Conservation (phyloP, 371 early-diverging fungal species). For the Rhizopus sp. region DNA sequence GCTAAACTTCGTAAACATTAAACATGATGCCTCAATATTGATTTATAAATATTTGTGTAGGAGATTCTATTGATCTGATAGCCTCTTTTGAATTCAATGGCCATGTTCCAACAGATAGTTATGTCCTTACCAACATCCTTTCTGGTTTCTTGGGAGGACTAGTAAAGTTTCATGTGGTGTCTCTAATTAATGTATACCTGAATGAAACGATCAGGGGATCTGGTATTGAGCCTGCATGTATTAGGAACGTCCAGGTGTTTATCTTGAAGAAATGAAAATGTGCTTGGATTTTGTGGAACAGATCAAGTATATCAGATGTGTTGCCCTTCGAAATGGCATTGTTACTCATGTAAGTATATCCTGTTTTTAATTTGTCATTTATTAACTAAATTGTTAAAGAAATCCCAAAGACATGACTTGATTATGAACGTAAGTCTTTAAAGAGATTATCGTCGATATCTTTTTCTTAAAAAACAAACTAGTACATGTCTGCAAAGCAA, state of each 20-base stretch:
- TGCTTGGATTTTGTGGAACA: background rate
- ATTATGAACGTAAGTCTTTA: background rate
- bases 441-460: background rate
- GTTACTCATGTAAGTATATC: background rate
- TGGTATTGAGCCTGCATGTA: background rate
- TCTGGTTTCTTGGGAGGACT: background rate
- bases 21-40: background rate
- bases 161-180: background rate
- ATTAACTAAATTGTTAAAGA: no score
- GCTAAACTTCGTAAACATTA: background rate
- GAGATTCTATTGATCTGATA: background rate
- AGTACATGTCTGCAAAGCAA: background rate
- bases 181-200: background rate
- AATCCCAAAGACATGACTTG: background rate
- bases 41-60: background rate
- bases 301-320: background rate
- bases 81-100: background rate
- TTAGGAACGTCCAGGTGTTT: background rate
- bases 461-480: background rate
- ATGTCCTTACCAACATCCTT: background rate
- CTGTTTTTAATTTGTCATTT: no score
- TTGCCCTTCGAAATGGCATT: background rate
- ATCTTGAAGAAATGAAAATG: slow-evolving; percentile 1
- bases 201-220: no score
- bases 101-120: background rate